These are phyloP conservation scores for Pseudopithomyces maydicus DNA, from an alignment of 2,329 filamentous ascomycete species.

Conservation along the genomic window DNA sequence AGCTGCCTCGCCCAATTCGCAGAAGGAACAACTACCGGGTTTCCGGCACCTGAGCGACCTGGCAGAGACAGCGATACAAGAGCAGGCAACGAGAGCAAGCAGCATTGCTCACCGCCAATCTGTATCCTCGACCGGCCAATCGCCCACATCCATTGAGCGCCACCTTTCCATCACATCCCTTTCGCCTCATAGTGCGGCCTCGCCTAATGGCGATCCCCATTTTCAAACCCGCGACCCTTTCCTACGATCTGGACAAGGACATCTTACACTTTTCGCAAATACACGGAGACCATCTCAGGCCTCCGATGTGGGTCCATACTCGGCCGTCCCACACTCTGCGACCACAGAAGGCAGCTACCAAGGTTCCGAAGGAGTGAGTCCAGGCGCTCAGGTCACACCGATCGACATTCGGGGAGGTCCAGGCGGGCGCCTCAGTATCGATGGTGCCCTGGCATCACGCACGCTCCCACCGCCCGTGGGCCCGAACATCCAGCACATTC, in stretches of 20 bases:
- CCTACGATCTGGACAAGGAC: slow-evolving; percentile 30
- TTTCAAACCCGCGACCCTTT: slow-evolving; percentile 36
- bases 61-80: slow-evolving; percentile 38
- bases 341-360: slow-evolving; percentile 42
- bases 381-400: slow-evolving; percentile 33
- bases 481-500: slow-evolving; percentile 35
- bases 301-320: slow-evolving; percentile 39
- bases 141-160: slow-evolving; percentile 40
- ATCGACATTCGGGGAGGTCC: slow-evolving; percentile 33
- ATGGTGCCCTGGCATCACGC: slow-evolving; percentile 33
- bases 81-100: slow-evolving; percentile 35
- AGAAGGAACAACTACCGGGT: slow-evolving; percentile 34
- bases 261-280: slow-evolving; percentile 30
- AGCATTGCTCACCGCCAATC: slow-evolving; percentile 41
- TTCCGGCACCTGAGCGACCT: slow-evolving; percentile 43
- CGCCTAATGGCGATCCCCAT: slow-evolving; percentile 38
- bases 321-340: slow-evolving; percentile 33
- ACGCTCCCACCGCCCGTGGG: slow-evolving; percentile 38
- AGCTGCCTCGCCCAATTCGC: slow-evolving; percentile 32
- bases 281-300: slow-evolving; percentile 43
- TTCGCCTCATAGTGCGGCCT: slow-evolving; percentile 40
- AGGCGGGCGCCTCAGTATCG: slow-evolving; percentile 38
- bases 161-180: slow-evolving; percentile 40
- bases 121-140: slow-evolving; percentile 41
- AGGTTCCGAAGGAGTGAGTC: slow-evolving; percentile 43